Evolutionary conservation across 768 basidiomycete genomes (phyloP).

Genomic region (Paxillus ammoniavirescens): DNA sequence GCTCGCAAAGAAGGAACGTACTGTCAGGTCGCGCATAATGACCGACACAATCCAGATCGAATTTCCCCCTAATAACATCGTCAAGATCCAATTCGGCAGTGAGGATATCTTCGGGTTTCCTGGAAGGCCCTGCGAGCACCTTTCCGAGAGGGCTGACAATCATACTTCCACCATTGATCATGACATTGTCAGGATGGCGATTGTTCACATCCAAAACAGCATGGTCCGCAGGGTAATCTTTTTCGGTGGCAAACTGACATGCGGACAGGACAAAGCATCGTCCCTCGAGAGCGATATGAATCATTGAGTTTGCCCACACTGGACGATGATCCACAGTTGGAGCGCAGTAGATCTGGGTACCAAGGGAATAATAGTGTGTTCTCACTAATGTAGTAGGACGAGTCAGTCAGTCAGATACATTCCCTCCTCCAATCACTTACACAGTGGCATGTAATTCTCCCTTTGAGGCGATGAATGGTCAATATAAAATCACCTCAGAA

Average conservation of each 20-base stretch:
- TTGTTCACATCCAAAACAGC: constrained; percentile 37
- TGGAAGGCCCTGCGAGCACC: constrained; percentile 58
- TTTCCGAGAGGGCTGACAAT: constrained; percentile 59
- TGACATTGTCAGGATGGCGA: constrained; percentile 45
- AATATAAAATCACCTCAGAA: too few species aligned
- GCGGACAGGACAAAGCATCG: constrained; percentile 68
- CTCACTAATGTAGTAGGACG: constrained; percentile 41
- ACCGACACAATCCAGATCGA: constrained; percentile 60
- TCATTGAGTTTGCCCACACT: constrained; percentile 56
- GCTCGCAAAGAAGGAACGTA: constrained; percentile 26
- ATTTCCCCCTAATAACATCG: constrained; percentile 55
- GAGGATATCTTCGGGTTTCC: constrained; percentile 50
- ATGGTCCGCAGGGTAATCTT: constrained; percentile 51
- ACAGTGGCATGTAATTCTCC: constrained; percentile 71
- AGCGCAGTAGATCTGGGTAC: constrained; percentile 61
- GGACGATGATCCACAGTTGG: constrained; percentile 63
- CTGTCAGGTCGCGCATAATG: constrained; percentile 62
- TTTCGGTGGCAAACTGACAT: constrained; percentile 55
- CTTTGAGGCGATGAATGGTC: constrained; percentile 30
- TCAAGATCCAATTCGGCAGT: constrained; percentile 59
- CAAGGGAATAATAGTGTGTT: constrained; percentile 56
- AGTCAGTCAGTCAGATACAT: constrained; percentile 1
- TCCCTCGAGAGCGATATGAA: constrained; percentile 65
- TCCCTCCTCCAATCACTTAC: constrained; percentile 33
- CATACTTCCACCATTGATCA: constrained; percentile 62